Conservation (phyloP, 768 basidiomycete genomes). For the Leccinum longicurvipes region DNA sequence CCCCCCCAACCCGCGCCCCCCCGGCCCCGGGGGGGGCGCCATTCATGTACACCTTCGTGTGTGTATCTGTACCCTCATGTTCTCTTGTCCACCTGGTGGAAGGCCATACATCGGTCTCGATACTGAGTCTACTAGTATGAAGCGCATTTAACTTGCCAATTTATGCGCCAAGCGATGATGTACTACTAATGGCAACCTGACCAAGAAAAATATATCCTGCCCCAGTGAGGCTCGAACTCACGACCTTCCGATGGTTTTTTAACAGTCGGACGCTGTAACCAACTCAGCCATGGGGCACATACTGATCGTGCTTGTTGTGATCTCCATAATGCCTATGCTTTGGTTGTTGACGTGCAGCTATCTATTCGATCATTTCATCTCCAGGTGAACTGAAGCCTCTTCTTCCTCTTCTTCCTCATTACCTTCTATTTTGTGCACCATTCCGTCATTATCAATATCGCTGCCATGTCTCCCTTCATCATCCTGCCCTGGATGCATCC, state of each 20-base stretch:
- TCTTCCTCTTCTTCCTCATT: not conserved
- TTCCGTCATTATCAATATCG: not conserved
- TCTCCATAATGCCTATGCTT: not conserved
- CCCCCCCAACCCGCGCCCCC: no score
- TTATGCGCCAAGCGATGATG: not conserved
- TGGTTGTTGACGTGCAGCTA: no score
- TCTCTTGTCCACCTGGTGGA: no score
- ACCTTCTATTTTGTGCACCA: not conserved
- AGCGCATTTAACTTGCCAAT: no score
- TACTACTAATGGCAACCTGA: not conserved
- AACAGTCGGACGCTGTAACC: constrained; percentile 52
- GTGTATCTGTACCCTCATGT: constrained; percentile 5
- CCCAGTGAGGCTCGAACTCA: constrained; percentile 54
- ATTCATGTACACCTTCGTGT: constrained; percentile 1
- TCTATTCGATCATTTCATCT: not conserved
- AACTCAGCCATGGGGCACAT: constrained; percentile 50
- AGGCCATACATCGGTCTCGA: no score
- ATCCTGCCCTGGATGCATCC: not conserved
- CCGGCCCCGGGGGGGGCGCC: not conserved
- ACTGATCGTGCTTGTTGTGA: not conserved
- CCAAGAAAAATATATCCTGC: constrained; percentile 28
- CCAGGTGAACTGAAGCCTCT: not conserved
- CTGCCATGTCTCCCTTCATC: not conserved
- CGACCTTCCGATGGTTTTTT: constrained; percentile 44
- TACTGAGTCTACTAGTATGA: no score